Conservation (phyloP, 1,139 yeast species). For the Geotrichum fermentans region DNA sequence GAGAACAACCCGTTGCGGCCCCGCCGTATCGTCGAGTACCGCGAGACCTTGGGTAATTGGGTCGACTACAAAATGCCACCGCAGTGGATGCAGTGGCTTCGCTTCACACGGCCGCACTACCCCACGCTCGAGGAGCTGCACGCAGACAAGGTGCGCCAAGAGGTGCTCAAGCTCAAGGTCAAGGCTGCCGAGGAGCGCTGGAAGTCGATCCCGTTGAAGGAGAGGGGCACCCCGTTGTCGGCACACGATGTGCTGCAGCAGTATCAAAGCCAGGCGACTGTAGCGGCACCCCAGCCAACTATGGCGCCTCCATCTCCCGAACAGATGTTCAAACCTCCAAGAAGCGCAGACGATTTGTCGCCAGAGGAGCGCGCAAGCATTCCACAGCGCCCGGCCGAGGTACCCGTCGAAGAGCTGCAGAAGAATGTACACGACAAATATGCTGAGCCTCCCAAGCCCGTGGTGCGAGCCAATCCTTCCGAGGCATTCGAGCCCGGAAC, state of each 20-base stretch:
- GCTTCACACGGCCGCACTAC: slow-evolving; percentile 54
- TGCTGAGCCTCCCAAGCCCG: slow-evolving; percentile 10
- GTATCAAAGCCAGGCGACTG: neutral
- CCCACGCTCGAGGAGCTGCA: slow-evolving; percentile 62
- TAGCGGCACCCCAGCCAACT: neutral
- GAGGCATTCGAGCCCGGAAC: slow-evolving; percentile 19
- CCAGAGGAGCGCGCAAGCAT: slow-evolving; percentile 1
- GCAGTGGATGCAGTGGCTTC: slow-evolving; percentile 79
- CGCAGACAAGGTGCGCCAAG: slow-evolving; percentile 54
- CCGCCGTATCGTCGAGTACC: slow-evolving; percentile 43
- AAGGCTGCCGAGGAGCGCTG: slow-evolving; percentile 58
- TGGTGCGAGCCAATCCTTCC: slow-evolving; percentile 17
- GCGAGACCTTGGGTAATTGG: slow-evolving; percentile 32
- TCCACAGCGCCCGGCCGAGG: neutral
- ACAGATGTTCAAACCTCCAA: slow-evolving; percentile 7
- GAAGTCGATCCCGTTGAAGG: slow-evolving; percentile 40
- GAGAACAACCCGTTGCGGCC: slow-evolving; percentile 35
- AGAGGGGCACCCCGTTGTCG: slow-evolving; percentile 8
- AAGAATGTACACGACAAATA: slow-evolving; percentile 1
- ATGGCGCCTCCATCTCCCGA: neutral
- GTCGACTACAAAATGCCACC: slow-evolving; percentile 48
- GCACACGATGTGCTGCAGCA: slow-evolving; percentile 3
- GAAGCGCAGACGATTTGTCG: slow-evolving; percentile 1
- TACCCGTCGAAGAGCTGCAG: neutral
- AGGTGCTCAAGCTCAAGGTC: slow-evolving; percentile 52